Conservation (phyloP, 768 basidiomycete genomes). For the Saitozyma podzolica region DNA sequence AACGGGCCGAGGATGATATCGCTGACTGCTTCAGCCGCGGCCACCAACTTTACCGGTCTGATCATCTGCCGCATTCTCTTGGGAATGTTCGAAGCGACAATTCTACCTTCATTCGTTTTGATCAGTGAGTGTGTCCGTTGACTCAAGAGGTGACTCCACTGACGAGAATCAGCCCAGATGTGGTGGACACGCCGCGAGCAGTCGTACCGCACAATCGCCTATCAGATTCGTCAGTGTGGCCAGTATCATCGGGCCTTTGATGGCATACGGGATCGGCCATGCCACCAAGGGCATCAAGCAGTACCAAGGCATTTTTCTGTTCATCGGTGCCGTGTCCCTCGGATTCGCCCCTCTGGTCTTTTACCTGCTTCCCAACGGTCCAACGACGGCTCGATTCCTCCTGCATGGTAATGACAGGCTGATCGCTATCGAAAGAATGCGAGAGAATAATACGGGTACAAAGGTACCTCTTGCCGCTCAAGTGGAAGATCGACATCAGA, state of each 20-base stretch:
- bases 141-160: constrained; percentile 53
- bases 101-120: constrained; percentile 57
- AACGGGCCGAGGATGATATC: too few relatives aligned
- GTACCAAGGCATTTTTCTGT: constrained; percentile 45
- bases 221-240: constrained; percentile 49
- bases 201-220: constrained; percentile 24
- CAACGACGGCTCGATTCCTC: constrained; percentile 43
- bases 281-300: constrained; percentile 16
- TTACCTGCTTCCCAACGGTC: constrained; percentile 41
- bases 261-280: constrained; percentile 30
- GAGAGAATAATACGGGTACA: constrained; percentile 46
- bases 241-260: constrained; percentile 34
- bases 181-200: too few relatives aligned
- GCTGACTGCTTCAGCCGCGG: too few relatives aligned
- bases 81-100: constrained; percentile 57
- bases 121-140: too few relatives aligned
- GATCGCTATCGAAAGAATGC: constrained; percentile 44
- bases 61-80: constrained; percentile 31
- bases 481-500: too few relatives aligned
- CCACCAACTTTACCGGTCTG: constrained; percentile 22
- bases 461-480: too few relatives aligned
- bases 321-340: constrained; percentile 36
- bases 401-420: too few relatives aligned
- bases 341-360: constrained; percentile 32
- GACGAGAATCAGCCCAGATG: constrained; percentile 34